Percentiles rank a stretch among this genome's conserved stretches.
Conservation (phyloP, 305 asterid species). For the Ajuga reptans region DNA sequence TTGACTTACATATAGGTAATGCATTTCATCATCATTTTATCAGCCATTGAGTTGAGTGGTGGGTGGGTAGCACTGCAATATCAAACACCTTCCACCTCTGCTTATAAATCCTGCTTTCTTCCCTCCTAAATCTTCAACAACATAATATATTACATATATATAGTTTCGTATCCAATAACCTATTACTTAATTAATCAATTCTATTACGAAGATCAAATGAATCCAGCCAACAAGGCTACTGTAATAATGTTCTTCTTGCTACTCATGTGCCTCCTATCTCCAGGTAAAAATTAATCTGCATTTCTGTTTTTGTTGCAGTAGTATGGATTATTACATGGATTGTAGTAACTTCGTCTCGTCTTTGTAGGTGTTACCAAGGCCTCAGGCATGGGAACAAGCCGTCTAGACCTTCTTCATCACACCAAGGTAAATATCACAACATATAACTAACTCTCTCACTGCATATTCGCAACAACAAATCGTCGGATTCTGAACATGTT, state of each 20-base stretch:
- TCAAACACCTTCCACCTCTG: conserved; percentile 24
- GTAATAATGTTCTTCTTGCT: conserved; percentile 28
- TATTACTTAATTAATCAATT: too few relatives aligned
- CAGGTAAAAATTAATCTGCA: conserved; percentile 29
- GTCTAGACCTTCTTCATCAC: conserved; percentile 26
- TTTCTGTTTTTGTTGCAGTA: not conserved
- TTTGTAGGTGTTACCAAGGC: conserved; percentile 28
- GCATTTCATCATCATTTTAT: conserved; percentile 61
- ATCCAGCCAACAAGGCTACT: conserved; percentile 27
- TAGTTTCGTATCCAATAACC: too few relatives aligned
- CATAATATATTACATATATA: too few relatives aligned
- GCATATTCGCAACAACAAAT: not conserved
- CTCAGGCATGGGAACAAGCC: conserved; percentile 21
- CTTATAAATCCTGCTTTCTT: conserved; percentile 34
- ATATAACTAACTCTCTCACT: too few relatives aligned
- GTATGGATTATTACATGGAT: not conserved
- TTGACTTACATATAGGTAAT: conserved; percentile 60
- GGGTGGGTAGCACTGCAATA: conserved; percentile 38
- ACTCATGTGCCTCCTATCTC: conserved; percentile 37
- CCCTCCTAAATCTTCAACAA: conserved; percentile 20
- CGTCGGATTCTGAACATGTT: not conserved
- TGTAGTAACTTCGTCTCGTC: not conserved
- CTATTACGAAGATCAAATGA: conserved; percentile 24
- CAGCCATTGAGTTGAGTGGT: conserved; percentile 33
- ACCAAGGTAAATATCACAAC: conserved; percentile 40